A percentile compares a stretch with the other conserved stretches of the same genome.
phyloP scores from a whole-genome alignment of 495 filamentous ascomycete species.

The Ascobolus immersus region DNA sequence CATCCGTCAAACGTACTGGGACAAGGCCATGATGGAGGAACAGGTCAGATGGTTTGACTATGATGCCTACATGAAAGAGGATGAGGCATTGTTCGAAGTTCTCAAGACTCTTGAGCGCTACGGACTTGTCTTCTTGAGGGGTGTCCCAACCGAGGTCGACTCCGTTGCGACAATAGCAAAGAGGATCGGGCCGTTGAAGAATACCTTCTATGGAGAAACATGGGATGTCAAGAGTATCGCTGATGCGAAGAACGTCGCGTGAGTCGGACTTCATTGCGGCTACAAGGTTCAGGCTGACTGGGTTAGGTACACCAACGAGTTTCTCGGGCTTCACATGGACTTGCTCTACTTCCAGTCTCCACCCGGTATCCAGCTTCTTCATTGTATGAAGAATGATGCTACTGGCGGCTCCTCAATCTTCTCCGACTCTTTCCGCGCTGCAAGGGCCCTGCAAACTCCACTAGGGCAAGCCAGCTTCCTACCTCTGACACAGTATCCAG shows the following conservation, averaged over 20 bases:
- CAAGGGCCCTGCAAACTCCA: slow-evolving; percentile 19
- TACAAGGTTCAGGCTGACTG: background rate
- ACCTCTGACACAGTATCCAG: slow-evolving; percentile 19
- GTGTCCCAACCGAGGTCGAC: slow-evolving; percentile 35
- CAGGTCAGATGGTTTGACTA: slow-evolving; percentile 30
- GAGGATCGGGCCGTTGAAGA: slow-evolving; percentile 46
- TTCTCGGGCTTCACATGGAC: slow-evolving; percentile 75
- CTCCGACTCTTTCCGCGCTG: slow-evolving; percentile 40
- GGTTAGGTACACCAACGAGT: slow-evolving; percentile 39
- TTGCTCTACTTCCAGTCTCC: slow-evolving; percentile 62
- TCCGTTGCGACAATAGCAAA: slow-evolving; percentile 40
- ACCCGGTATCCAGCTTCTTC: slow-evolving; percentile 60
- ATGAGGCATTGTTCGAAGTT: slow-evolving; percentile 25
- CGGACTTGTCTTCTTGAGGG: slow-evolving; percentile 48
- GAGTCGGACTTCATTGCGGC: background rate
- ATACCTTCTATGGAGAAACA: slow-evolving; percentile 69
- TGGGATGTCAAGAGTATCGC: slow-evolving; percentile 67
- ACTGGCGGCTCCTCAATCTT: slow-evolving; percentile 65
- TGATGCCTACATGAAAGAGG: slow-evolving; percentile 37
- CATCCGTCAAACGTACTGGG: slow-evolving; percentile 13
- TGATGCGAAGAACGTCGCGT: slow-evolving; percentile 61
- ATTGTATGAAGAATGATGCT: slow-evolving; percentile 53
- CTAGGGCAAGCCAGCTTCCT: slow-evolving; percentile 14
- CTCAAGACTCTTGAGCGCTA: slow-evolving; percentile 28
- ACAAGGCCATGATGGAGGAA: slow-evolving; percentile 17